Base-by-base conservation (phyloP, 768 basidiomycete genomes). In the Baorangia bicolor region DNA sequence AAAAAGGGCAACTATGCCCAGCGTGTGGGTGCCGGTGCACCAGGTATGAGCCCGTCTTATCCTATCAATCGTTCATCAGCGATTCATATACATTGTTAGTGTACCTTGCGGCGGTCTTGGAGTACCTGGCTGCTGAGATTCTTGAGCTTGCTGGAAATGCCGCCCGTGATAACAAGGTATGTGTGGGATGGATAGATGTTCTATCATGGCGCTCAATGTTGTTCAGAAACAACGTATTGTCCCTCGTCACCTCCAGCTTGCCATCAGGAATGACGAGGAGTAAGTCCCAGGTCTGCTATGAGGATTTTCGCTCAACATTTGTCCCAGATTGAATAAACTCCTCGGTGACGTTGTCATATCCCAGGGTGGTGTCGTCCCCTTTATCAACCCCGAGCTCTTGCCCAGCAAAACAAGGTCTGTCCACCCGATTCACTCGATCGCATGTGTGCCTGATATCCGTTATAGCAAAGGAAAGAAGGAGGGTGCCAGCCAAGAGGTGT, bases 41-140 rank as follows among this genome's bases (percentile, higher is more conserved):
- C 92, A 67, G 87, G 87, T 87, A 59, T 6, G 56, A n/a, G 21
- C 2, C 1, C 12, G 31, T 28, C 7, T 6, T 33, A 38, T 28
- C 74, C 71, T 31, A 41, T 33, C 41, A 44, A 9, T 21, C 50
- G 31, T 37, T 27, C 3, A 28, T 33, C 21, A 28, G 1, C 12
- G 20, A 28, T 5, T 49, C 47, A 45, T 33, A 9, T 40, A 16
- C 38, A 47, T 59, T 58, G 5, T 31, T 50, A 89, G 90, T 94
- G 48, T 94, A 94, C 75, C 85, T 94, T 52, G 92, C 92, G 34
- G 91, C 91, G 20, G 92, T 94, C 57, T 85, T 94, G 53, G 93
- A 94, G 75, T 92, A 95, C 70, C 86, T 95, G 58, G 88, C 92
- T 56, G 93, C 93, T 43, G 93, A 95, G 74, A 94, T 95, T 72